Base-by-base conservation (phyloP, 2,329 filamentous ascomycete genomes). In the Plectosphaerella plurivora region DNA sequence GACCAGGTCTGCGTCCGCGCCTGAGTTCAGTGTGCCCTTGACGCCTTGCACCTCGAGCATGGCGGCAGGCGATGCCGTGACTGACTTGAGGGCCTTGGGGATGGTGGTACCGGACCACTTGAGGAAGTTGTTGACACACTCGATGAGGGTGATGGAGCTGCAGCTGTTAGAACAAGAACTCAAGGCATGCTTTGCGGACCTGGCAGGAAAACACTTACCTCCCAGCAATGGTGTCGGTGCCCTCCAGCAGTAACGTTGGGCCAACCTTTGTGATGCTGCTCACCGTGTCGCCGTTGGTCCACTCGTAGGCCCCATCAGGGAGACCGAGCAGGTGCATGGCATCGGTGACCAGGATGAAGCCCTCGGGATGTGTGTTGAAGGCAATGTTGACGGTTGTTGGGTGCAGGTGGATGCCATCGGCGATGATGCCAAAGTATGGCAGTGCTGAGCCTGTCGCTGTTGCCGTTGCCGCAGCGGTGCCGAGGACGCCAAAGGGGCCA, bases 361-460 rank as follows among this genome's bases (percentile, higher is more conserved):
- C 92, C 5, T 86, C 81, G 0, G 90, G 91, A 63, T 96, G 89
- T 1, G 91, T 86, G 59, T 89, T 89, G 74, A 87, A 95, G 2
- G 92, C 91, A 55, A 96, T 93, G 68, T 91, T 92, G 69, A 96
- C 84, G 0, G 88, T 89, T 1, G 90, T 92, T 0, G 91, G 89
- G 61, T 96, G 91, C 33, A 96, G 75, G 66, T 97, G 92, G 56
- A 95, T 91, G 18, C 92, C 92, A 65, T 97, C 92, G 4, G 89
- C 84, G 55, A 97, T 96, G 63, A 96, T 82, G 53, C 92, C 92
- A 67, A 93, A 97, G 68, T 81, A 96, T 0, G 91, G 91, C 49
- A 86, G 77, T 12, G 71, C 67, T 51, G 73, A 63, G 11, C 16
- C n/a, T 33, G 28, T 8, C 11, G 28, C 28, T 12, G 28, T 12